These are phyloP conservation scores for Spergularia bocconei DNA, from an alignment of 148 eudicot genomes.

Conservation along the genomic window DNA sequence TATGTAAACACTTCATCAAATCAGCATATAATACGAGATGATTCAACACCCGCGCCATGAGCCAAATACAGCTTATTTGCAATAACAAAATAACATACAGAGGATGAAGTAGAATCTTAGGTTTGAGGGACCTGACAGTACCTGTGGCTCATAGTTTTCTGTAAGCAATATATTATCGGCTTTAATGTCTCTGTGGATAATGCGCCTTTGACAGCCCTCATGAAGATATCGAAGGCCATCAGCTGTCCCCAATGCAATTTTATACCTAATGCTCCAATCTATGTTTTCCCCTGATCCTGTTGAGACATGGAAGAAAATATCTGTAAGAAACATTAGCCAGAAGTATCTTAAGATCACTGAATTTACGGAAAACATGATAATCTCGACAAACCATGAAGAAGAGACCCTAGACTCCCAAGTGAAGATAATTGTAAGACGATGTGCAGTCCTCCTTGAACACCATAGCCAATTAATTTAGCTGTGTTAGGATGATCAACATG, in stretches of 20 bases:
- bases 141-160: slow-evolving; percentile 82
- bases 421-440: slow-evolving; percentile 74
- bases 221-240: slow-evolving; percentile 84
- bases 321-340: not conserved
- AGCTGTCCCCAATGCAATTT: slow-evolving; percentile 72
- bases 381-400: slow-evolving; percentile 53
- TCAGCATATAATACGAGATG: not conserved
- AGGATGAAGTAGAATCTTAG: too few relatives aligned
- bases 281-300: slow-evolving; percentile 54
- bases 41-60: not conserved
- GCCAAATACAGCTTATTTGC: too few relatives aligned
- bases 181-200: slow-evolving; percentile 94
- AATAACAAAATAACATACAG: too few relatives aligned
- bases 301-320: not conserved
- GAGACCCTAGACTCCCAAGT: slow-evolving; percentile 69
- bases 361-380: not conserved
- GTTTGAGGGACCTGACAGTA: slow-evolving; percentile 24
- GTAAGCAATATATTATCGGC: slow-evolving; percentile 81
- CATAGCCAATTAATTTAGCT: slow-evolving; percentile 75
- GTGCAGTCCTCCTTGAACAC: slow-evolving; percentile 66
- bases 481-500: slow-evolving; percentile 82
- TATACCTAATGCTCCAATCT: slow-evolving; percentile 63
- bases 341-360: not conserved
- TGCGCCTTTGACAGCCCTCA: slow-evolving; percentile 74
- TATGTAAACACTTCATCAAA: not conserved